Evolutionary conservation across 1,139 yeast species (phyloP).

Genomic region (Yamadazyma dendronema): DNA sequence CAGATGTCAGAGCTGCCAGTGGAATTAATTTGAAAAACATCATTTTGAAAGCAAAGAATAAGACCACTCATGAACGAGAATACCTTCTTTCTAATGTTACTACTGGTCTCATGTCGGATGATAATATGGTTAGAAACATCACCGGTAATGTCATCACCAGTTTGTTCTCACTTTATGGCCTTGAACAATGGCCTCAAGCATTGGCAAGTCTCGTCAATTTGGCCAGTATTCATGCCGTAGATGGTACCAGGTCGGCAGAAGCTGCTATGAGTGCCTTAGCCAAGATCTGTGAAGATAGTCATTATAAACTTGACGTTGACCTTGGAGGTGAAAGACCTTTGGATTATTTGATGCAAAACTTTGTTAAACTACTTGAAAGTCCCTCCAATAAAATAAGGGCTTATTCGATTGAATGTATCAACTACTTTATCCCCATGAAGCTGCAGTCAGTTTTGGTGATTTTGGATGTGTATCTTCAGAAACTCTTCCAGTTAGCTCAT

Average conservation of each 20-base stretch:
- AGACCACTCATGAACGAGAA: constrained; percentile 35
- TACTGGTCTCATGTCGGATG: constrained; percentile 63
- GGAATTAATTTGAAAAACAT: constrained; percentile 83
- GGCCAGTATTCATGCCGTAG: constrained; percentile 33
- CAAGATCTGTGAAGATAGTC: constrained; percentile 86
- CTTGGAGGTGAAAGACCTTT: constrained; percentile 68
- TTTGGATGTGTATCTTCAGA: constrained; percentile 63
- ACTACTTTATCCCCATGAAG: constrained; percentile 69
- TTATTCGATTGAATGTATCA: constrained; percentile 68
- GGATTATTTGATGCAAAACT: constrained; percentile 62
- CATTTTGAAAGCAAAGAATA: constrained; percentile 36
- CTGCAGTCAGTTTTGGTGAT: constrained; percentile 63
- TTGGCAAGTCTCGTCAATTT: constrained; percentile 66
- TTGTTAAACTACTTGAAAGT: constrained; percentile 43
- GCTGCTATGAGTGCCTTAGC: constrained; percentile 76
- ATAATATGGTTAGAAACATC: constrained; percentile 71
- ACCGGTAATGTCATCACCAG: constrained; percentile 91
- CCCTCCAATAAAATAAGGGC: constrained; percentile 54
- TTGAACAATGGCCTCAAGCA: constrained; percentile 71
- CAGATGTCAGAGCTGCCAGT: constrained; percentile 81
- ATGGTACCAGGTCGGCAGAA: constrained; percentile 43
- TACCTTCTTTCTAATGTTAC: constrained; percentile 65
- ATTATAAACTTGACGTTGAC: constrained; percentile 55
- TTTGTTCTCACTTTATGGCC: constrained; percentile 69
- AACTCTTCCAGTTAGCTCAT: constrained; percentile 62